Percentiles rank a stretch among this genome's conserved stretches.
phyloP scores from a whole-genome alignment of 306 rosid species.

The Inga leiocalycina region DNA sequence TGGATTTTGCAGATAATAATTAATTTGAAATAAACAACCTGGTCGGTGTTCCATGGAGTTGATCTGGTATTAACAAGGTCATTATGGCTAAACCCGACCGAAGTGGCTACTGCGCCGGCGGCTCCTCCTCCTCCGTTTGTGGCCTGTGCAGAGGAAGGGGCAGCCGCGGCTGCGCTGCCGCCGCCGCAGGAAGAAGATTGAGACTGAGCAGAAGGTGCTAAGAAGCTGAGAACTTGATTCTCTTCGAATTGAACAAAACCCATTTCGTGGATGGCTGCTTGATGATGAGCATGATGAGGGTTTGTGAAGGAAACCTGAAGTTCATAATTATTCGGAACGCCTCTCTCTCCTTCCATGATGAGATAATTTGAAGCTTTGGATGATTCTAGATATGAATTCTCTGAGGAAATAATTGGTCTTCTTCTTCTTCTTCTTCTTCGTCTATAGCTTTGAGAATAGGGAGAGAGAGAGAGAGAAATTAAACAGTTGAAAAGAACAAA shows the following conservation, averaged over 20 bases:
- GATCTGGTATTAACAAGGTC: slow-evolving; percentile 50
- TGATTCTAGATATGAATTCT: slow-evolving; percentile 10
- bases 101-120: slow-evolving; percentile 8
- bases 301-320: slow-evolving; percentile 71
- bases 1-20: neutral
- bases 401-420: neutral
- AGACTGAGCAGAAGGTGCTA: slow-evolving; percentile 56
- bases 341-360: slow-evolving; percentile 71
- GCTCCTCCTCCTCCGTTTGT: slow-evolving; percentile 16
- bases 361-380: neutral
- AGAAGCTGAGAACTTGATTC: slow-evolving; percentile 79
- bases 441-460: neutral
- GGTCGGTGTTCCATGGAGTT: slow-evolving; percentile 72
- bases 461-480: slow-evolving; percentile 2
- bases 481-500: neutral
- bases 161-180: neutral
- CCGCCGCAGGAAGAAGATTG: slow-evolving; percentile 33
- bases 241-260: slow-evolving; percentile 83
- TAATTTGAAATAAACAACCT: slow-evolving; percentile 41
- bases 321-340: slow-evolving; percentile 57
- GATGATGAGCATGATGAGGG: slow-evolving; percentile 35
- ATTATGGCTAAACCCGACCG: slow-evolving; percentile 50
- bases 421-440: neutral
- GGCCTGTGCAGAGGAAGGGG: neutral
- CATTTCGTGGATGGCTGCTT: slow-evolving; percentile 57